Base-by-base conservation (phyloP, 305 asterid species). In the Solanum hybrid region DNA sequence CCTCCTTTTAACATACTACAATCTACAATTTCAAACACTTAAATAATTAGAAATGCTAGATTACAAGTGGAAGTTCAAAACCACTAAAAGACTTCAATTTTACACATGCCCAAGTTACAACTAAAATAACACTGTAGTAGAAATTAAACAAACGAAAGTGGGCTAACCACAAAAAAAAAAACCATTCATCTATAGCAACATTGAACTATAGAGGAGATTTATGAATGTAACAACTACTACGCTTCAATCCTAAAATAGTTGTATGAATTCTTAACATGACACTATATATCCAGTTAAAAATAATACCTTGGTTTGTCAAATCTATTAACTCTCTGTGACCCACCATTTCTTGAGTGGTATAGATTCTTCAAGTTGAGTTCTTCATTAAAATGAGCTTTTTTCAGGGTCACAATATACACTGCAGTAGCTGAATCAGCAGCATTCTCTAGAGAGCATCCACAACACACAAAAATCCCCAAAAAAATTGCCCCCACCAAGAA, bases 361-460 rank as follows among this genome's bases (percentile, higher is more conserved):
- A 89, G 92, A 38, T 93, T 94, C 24, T 91, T 88, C 38, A 88
- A 91, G 65, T 92, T 91, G 89, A 93, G 95, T 84, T 94, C 92
- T 10, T 93, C 93, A 89, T 91, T 79, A 91, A 79, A 91, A 94
- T 94, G 97, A 91, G 94, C 91, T 91, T 94, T 95, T 91, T 93
- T 97, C 91, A 97, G 94, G 79, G 97, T 96, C 88, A 97, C 98
- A 93, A 97, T 97, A 92, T 95, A 97, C 86, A 97, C 97, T 90
- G 94, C 97, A 75, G 89, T 84, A 89, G 90, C 94, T 82, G 89
- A 93, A 38, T 38, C 73, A 38, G 81, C 81, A 33, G 73, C 86
- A 90, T 85, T 90, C 9, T 83, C 94, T 91, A 93, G 92, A 91
- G 91, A 92, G 91, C n/a, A 88, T 61, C 92, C 90, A 10, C 29